Percentiles rank a stretch among this genome's conserved stretches.
Conservation (phyloP, 345 rosid genomes). For the Rubroshorea leprosula region DNA sequence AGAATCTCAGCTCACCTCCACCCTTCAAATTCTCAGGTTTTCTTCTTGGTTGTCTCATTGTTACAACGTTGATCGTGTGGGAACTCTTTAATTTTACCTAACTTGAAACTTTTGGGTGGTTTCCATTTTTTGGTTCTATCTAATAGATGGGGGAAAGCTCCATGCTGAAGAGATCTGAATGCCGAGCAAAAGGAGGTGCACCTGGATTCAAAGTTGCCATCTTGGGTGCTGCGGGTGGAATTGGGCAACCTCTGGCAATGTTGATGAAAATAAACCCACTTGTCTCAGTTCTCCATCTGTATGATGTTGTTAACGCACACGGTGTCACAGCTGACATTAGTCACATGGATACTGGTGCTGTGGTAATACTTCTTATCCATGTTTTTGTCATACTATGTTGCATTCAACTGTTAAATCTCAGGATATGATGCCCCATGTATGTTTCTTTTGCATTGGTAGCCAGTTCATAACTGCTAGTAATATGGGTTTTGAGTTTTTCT, state of each 20-base stretch:
- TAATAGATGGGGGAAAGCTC: conserved; percentile 43
- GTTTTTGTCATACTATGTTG: not conserved
- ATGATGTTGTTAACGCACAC: conserved; percentile 73
- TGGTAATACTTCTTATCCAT: conserved; percentile 36
- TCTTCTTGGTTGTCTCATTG: not conserved
- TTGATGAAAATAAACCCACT: conserved; percentile 74
- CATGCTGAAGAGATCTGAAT: conserved; percentile 35
- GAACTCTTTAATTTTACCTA: no score
- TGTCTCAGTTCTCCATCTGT: conserved; percentile 77
- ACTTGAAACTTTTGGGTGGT: not conserved
- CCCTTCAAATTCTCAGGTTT: conserved; percentile 52
- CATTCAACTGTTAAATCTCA: no score
- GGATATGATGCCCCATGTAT: no score
- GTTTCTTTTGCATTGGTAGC: not conserved
- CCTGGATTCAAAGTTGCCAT: conserved; percentile 75
- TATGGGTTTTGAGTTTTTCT: no score
- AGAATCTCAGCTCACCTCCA: conserved; percentile 57
- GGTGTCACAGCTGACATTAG: conserved; percentile 89
- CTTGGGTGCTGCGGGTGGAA: conserved; percentile 81
- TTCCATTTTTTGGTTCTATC: conserved; percentile 1
- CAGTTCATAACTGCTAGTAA: no score
- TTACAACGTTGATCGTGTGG: not conserved
- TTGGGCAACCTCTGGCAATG: conserved; percentile 66
- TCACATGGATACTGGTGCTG: conserved; percentile 89
- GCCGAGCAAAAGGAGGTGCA: conserved; percentile 72